phyloP scores from a whole-genome alignment of 2,329 filamentous ascomycete species.

The Botrytis squamosa region DNA sequence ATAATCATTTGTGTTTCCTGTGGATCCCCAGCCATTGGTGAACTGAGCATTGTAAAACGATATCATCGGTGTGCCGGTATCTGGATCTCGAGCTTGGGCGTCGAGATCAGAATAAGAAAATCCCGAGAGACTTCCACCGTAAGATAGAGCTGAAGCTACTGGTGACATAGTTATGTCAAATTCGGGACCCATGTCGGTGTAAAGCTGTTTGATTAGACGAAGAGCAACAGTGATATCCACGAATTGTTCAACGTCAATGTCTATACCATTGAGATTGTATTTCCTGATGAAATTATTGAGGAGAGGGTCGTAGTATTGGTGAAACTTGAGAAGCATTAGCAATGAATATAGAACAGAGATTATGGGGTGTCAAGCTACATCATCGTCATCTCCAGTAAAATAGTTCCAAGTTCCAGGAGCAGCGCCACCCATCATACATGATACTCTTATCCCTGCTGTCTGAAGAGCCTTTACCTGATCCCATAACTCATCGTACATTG shows the following conservation, averaged over 20 bases:
- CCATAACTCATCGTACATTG: constrained; percentile 25
- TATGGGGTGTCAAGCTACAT: not conserved
- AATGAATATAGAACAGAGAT: not conserved
- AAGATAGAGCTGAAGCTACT: constrained; percentile 61
- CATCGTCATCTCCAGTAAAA: constrained; percentile 37
- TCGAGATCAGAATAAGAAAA: constrained; percentile 84
- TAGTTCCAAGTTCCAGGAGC: constrained; percentile 40
- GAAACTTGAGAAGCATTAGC: constrained; percentile 26
- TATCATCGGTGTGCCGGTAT: constrained; percentile 11
- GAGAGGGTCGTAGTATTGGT: constrained; percentile 23
- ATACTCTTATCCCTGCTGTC: constrained; percentile 23
- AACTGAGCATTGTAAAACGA: constrained; percentile 26
- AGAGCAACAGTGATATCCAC: constrained; percentile 71
- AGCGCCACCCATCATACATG: constrained; percentile 26
- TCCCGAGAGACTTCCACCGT: constrained; percentile 48
- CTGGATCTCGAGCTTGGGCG: constrained; percentile 12
- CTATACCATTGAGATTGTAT: constrained; percentile 83
- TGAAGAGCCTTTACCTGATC: constrained; percentile 20
- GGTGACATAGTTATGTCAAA: constrained; percentile 63
- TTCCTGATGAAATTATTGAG: constrained; percentile 51
- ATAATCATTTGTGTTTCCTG: constrained; percentile 17
- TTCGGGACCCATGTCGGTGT: constrained; percentile 64
- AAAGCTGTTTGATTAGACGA: constrained; percentile 75
- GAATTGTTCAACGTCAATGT: constrained; percentile 83
- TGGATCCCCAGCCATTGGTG: constrained; percentile 22